Conservation (phyloP, 2,329 filamentous ascomycete species). For the Hypoxylon sp. region DNA sequence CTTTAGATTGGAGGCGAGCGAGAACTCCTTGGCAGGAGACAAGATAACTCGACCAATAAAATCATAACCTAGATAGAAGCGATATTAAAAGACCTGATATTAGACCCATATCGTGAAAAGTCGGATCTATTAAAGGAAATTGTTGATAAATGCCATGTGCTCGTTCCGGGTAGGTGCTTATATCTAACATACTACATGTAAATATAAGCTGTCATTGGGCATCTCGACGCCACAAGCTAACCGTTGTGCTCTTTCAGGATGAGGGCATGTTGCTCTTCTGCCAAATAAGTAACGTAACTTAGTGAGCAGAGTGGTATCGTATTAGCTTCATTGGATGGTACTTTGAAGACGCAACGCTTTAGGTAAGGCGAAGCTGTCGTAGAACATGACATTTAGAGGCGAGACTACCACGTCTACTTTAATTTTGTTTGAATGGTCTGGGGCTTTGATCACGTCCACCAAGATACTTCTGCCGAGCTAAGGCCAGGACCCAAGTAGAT, state of each 20-base stretch:
- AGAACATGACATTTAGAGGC: slow-evolving; percentile 1
- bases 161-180: slow-evolving; percentile 39
- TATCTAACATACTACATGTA: slow-evolving; percentile 35
- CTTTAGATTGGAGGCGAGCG: slow-evolving; percentile 20
- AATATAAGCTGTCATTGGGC: slow-evolving; percentile 32
- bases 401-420: slow-evolving; percentile 1
- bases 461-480: not conserved
- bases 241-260: slow-evolving; percentile 15
- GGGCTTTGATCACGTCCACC: not conserved
- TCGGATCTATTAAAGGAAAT: slow-evolving; percentile 11
- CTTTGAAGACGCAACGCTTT: not conserved
- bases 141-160: slow-evolving; percentile 42
- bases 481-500: not conserved
- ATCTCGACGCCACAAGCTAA: slow-evolving; percentile 39
- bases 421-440: not conserved
- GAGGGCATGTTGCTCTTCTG: slow-evolving; percentile 13
- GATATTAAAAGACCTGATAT: slow-evolving; percentile 22
- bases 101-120: slow-evolving; percentile 16
- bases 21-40: slow-evolving; percentile 4
- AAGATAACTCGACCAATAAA: slow-evolving; percentile 21
- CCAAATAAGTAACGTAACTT: slow-evolving; percentile 15
- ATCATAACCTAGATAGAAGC: slow-evolving; percentile 15
- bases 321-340: slow-evolving; percentile 16
- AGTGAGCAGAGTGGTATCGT: slow-evolving; percentile 6
- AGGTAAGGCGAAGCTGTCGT: slow-evolving; percentile 12